Base-by-base conservation (phyloP, 139 green algal genomes). In the Picochlorum sp. region DNA sequence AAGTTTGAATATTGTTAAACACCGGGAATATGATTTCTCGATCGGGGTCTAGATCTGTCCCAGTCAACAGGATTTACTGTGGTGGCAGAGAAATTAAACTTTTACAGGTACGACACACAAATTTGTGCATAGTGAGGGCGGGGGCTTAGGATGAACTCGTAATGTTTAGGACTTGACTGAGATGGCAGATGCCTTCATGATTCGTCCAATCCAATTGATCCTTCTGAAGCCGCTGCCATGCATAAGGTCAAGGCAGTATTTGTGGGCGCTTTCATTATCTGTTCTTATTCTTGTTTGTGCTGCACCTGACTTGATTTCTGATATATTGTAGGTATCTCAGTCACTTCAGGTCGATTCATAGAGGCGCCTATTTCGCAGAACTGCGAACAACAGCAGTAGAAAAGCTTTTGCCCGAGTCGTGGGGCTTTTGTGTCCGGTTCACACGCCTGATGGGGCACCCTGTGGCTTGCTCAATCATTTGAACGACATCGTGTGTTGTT, bases 341-440 rank as follows among this genome's bases (percentile, higher is more conserved):
- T 38, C 88, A 97, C 69, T 96, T 96, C 76, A 78, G 92, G 4
- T 91, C 85, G n/a, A 83, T 98, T 57, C 93, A 98, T 74, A 74
- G 92, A 21, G 93, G 93, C 38, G 88, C 92, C 2, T 97, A 94
- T 85, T 98, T 97, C 68, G 81, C 83, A 0, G 73, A 96, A 78
- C 81, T 98, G 62, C 86, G 89, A 60, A 97, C 90, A 45, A 98
- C 92, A 9, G 88, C 90, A 2, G 83, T 96, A 56, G 82, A 92
- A 67, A 97, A 97, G 86, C 85, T 98, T 63, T 80, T 96, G 63
- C 93, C 93, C 9, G 93, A 98, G 77, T 94, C 87, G 0, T 98
- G 92, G 91, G 93, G 93, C 26, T 98, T 98, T 68, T 98, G 68
- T 98, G 93, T 79, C 93, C 93, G 15, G 92, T 98, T 67, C 93